phyloP scores from a whole-genome alignment of 495 filamentous ascomycete genomes.

The Penicillium soppii region DNA sequence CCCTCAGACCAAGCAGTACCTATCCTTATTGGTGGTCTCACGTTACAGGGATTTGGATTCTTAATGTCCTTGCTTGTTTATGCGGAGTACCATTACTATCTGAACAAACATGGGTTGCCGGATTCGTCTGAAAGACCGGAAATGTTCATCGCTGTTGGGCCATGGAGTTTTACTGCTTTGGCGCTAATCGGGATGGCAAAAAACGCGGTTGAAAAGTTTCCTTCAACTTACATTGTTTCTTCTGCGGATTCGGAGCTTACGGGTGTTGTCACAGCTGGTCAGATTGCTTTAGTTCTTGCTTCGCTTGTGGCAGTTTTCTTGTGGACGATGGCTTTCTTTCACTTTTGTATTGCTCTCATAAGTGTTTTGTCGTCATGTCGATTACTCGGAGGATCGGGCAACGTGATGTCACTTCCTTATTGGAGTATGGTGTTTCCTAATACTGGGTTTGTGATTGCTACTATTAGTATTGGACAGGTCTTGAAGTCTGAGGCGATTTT shows the following conservation, averaged over 20 bases:
- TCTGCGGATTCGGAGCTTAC: not conserved
- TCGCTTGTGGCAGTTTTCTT: conserved; percentile 50
- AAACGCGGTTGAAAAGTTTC: conserved; percentile 23
- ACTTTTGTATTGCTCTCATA: conserved; percentile 48
- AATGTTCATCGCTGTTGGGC: conserved; percentile 65
- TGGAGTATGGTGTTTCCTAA: conserved; percentile 37
- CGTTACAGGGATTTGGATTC: conserved; percentile 31
- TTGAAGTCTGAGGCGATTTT: conserved; percentile 27
- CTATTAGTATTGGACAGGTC: conserved; percentile 30
- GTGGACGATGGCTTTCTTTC: conserved; percentile 64
- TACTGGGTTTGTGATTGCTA: conserved; percentile 31
- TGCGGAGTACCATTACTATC: conserved; percentile 39
- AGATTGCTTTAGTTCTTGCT: conserved; percentile 41
- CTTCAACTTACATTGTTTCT: conserved; percentile 11
- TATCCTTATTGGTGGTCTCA: conserved; percentile 26
- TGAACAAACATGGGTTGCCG: conserved; percentile 51
- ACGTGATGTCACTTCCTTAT: conserved; percentile 22
- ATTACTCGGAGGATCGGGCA: conserved; percentile 11
- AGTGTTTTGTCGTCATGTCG: conserved; percentile 9
- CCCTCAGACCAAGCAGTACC: conserved; percentile 17
- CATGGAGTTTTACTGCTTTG: conserved; percentile 57
- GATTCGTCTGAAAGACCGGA: conserved; percentile 40
- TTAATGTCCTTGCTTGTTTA: conserved; percentile 28
- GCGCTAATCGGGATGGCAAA: conserved; percentile 58
- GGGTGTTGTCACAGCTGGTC: not conserved